These are phyloP conservation scores for Ramaria rubella DNA, from an alignment of 768 basidiomycete species.

Conservation along the genomic window DNA sequence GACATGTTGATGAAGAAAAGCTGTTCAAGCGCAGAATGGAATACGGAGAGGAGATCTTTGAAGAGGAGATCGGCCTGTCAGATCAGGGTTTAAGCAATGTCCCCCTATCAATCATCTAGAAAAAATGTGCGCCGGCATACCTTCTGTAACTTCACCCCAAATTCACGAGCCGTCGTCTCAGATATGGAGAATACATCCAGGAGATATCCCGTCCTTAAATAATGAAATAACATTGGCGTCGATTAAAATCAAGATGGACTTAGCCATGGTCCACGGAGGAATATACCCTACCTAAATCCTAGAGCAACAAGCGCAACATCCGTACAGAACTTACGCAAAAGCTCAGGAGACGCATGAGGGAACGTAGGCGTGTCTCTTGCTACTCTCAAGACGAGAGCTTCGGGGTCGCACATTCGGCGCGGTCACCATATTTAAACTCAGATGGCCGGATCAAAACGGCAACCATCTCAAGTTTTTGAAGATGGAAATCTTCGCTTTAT, in stretches of 20 bases:
- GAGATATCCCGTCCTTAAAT: slow-evolving; percentile 1
- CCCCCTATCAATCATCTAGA: no score
- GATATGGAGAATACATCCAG: slow-evolving; percentile 1
- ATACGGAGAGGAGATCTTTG: slow-evolving; percentile 35
- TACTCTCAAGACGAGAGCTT: neutral
- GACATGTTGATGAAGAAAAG: slow-evolving; percentile 48
- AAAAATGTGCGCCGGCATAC: no score
- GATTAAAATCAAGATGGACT: neutral
- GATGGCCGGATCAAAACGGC: no score
- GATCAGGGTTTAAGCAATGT: no score
- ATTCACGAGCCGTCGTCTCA: neutral
- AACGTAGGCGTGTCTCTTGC: neutral
- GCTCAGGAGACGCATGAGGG: neutral
- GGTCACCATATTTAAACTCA: no score
- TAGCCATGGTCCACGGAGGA: no score
- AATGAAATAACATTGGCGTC: neutral
- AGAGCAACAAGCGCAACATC: neutral
- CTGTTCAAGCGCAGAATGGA: slow-evolving; percentile 42
- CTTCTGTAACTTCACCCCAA: neutral
- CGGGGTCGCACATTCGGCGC: no score
- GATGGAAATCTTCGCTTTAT: no score
- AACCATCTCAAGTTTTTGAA: no score
- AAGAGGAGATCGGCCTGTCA: slow-evolving; percentile 28
- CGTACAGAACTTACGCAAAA: neutral
- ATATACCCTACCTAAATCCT: neutral